Base-by-base conservation (phyloP, 1,284 basidiomycete genomes). In the Puccinia novopanici region DNA sequence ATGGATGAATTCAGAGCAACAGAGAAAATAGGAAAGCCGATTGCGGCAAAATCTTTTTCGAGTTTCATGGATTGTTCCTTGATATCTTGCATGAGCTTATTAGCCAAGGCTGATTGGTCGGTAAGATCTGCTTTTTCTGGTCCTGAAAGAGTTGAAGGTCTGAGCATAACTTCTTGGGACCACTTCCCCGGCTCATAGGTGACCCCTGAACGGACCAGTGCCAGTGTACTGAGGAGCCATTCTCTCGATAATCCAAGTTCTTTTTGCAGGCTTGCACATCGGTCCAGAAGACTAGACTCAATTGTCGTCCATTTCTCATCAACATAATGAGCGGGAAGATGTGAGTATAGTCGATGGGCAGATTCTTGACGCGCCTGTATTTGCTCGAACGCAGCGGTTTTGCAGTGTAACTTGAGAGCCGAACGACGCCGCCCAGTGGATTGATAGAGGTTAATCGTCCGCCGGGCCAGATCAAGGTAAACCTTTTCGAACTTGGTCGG, bases 311-410 rank as follows among this genome's bases (percentile, higher is more conserved):
- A 76, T 83, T 88, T 85, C 90, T 90, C 80, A 22, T 84, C 84
- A 50, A 83, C 90, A 86, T 94, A 94, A 84, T 93, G 92, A 3
- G 91, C 91, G 0, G 93, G 92, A 27, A 95, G 88, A 2, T 91
- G 92, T 1, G 90, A 89, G 84, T 90, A 94, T 59, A 91, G 90
- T 50, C 89, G 87, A 24, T 92, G 87, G 3, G 93, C 92, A 22
- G 87, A 88, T 3, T 87, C 84, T 52, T 91, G 86, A 13, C 90
- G 89, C 52, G 88, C 89, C 61, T 92, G 91, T 85, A 91, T 95
- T 93, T 92, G 86, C 83, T 97, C 93, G 27, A 98, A 89, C 12
- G 92, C 92, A 0, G 94, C 95, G 3, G 98, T 88, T 83, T 89
- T 91, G 1, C 91, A 92, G 83, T 94, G 93, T 63, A 97, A 87